Conservation (phyloP, 768 basidiomycete genomes). For the Pisolithus marmoratus region DNA sequence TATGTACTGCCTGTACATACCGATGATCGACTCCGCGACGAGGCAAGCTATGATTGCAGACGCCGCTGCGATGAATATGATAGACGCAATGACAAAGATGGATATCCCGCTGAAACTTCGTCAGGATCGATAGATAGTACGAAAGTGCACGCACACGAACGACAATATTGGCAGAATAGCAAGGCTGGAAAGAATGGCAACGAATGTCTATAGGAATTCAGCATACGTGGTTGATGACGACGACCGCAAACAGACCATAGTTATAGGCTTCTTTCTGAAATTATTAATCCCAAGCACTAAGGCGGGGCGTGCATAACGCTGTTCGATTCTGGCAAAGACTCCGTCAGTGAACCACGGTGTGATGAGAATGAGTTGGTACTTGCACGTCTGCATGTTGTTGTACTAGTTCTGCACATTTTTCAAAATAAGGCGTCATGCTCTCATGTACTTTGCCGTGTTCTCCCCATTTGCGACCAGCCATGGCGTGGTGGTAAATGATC, state of each 20-base stretch:
- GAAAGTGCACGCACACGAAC: constrained; percentile 33
- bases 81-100: constrained; percentile 31
- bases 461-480: constrained; percentile 8
- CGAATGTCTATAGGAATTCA: constrained; percentile 32
- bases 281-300: constrained; percentile 16
- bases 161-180: constrained; percentile 29
- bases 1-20: constrained; percentile 12
- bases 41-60: constrained; percentile 28
- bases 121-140: constrained; percentile 6
- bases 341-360: not conserved
- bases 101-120: constrained; percentile 21
- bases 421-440: constrained; percentile 22
- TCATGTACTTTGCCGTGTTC: constrained; percentile 8
- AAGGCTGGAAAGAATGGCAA: constrained; percentile 34
- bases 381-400: constrained; percentile 26
- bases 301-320: constrained; percentile 38
- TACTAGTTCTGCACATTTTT: constrained; percentile 20
- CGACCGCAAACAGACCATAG: constrained; percentile 15
- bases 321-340: constrained; percentile 33
- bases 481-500: constrained; percentile 3
- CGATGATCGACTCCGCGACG: constrained; percentile 22
- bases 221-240: not conserved
- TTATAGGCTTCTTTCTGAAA: constrained; percentile 20
- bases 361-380: constrained; percentile 4
- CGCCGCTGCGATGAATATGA: constrained; percentile 33